Conservation (phyloP, 2,329 filamentous ascomycete species). For the Fusarium coffeatum region DNA sequence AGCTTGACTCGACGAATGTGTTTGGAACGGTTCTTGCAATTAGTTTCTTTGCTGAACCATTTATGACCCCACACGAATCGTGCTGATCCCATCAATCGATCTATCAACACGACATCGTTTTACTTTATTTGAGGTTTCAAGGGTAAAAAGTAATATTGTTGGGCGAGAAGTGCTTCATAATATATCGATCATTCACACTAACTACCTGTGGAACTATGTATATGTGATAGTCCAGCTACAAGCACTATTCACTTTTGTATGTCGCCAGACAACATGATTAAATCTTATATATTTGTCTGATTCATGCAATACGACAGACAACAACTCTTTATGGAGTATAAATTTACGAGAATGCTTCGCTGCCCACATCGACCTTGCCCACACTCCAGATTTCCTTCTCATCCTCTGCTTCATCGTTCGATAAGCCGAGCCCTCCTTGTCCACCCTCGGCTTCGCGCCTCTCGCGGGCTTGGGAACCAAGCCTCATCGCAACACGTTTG, state of each 20-base stretch:
- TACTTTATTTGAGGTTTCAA: not conserved
- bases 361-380: slow-evolving; percentile 77
- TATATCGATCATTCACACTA: not conserved
- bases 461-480: slow-evolving; percentile 89
- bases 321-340: not conserved
- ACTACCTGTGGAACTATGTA: not conserved
- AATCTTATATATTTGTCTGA: not conserved
- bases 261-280: not conserved
- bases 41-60: not conserved
- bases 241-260: not conserved
- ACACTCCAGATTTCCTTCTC: slow-evolving; percentile 97
- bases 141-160: not conserved
- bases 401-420: slow-evolving; percentile 92
- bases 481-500: slow-evolving; percentile 86
- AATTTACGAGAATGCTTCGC: slow-evolving; percentile 40
- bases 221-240: not conserved
- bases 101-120: accelerated
- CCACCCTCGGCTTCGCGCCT: slow-evolving; percentile 92
- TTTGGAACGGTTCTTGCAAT: not conserved
- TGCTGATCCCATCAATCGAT: not conserved
- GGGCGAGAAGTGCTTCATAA: not conserved
- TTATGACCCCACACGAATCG: not conserved
- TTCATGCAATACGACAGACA: not conserved
- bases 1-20: not conserved
- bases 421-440: slow-evolving; percentile 83